phyloP scores from a whole-genome alignment of 495 filamentous ascomycete genomes.

The Aspergillus heteromorphus region DNA sequence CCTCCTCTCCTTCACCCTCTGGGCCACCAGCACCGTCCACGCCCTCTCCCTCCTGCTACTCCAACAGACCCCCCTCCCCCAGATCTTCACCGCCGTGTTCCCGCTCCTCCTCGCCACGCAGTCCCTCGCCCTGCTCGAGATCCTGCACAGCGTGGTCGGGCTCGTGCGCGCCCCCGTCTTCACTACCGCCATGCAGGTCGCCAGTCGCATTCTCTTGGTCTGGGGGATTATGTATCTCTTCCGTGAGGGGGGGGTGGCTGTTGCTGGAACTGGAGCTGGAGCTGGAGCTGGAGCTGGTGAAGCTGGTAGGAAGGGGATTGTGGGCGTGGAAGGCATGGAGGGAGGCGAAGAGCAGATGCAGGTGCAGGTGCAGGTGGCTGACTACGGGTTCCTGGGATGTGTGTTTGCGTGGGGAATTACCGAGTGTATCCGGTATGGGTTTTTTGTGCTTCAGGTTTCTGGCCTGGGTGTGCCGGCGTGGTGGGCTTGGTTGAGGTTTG shows the following conservation, averaged over 20 bases:
- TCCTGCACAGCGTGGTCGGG: slow-evolving; percentile 68
- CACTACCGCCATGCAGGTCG: slow-evolving; percentile 87
- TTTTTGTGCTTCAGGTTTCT: slow-evolving; percentile 69
- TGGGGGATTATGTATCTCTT: slow-evolving; percentile 72
- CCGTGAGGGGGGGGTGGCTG: slow-evolving; percentile 22
- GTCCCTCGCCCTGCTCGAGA: slow-evolving; percentile 74
- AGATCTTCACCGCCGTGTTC: slow-evolving; percentile 50
- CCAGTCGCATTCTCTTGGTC: slow-evolving; percentile 73
- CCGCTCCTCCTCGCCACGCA: slow-evolving; percentile 73
- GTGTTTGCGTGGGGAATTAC: slow-evolving; percentile 77
- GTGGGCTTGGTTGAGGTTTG: slow-evolving; percentile 70
- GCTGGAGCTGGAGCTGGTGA: slow-evolving; percentile 27
- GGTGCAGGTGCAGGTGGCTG: slow-evolving; percentile 22
- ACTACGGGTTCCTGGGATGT: slow-evolving; percentile 42
- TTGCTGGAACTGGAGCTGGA: slow-evolving; percentile 17
- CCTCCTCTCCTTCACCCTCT: slow-evolving; percentile 63
- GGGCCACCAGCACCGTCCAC: slow-evolving; percentile 65
- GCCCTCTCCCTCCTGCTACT: slow-evolving; percentile 40
- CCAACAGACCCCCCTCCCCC: slow-evolving; percentile 38
- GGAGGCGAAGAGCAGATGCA: too few relatives aligned
- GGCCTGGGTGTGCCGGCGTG: slow-evolving; percentile 51
- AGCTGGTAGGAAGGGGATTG: too few relatives aligned
- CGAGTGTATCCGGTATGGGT: slow-evolving; percentile 84
- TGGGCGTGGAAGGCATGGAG: too few relatives aligned
- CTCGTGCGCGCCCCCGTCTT: slow-evolving; percentile 77